Base-by-base conservation (phyloP, 1,139 yeast species). In the Pneumocystis wakefieldiae region DNA sequence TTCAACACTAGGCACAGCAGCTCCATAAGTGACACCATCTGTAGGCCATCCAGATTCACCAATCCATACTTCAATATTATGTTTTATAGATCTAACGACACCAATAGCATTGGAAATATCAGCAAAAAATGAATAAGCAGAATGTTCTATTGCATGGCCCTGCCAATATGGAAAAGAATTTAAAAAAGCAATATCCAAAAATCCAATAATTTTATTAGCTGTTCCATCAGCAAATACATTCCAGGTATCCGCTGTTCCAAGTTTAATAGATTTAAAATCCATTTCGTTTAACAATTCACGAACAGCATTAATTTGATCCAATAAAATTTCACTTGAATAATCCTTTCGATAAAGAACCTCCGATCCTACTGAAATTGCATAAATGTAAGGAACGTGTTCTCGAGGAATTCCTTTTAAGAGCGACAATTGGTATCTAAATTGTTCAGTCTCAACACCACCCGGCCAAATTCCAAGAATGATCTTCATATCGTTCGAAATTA, bases 11-110 rank as follows among this genome's bases (percentile, higher is more conserved):
- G 97, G 96, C 10, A 64, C 68, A 8, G 71, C 66, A 55, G 57
- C 66, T 73, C 83, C 75, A 71, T 77, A 90, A 74, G 79, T 76
- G 68, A 89, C 83, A 75, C 98, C 98, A 14, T 80, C 84, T 59
- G 96, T 83, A 73, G 97, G 96, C 96, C 97, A 91, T 70, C 97
- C 98, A 69, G 97, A 92, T 80, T 92, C 97, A 74, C 97, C 97
- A 72, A 91, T 92, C 90, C 92, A 90, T 80, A 91, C 89, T 66
- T 82, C 80, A 70, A 90, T 81, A 75, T 88, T 90, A 66, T 91
- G 95, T 80, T 91, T 91, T 69, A 83, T 76, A 69, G 89, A 78
- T 80, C 90, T 96, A 72, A 91, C 83, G 66, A 81, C 80, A 79
- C 87, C 95, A 75, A 91, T 79, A 68, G 96, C 96, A 80, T 90